Conservation (phyloP, 352 stramenopile genomes). For the Stramenopiles sp. region DNA sequence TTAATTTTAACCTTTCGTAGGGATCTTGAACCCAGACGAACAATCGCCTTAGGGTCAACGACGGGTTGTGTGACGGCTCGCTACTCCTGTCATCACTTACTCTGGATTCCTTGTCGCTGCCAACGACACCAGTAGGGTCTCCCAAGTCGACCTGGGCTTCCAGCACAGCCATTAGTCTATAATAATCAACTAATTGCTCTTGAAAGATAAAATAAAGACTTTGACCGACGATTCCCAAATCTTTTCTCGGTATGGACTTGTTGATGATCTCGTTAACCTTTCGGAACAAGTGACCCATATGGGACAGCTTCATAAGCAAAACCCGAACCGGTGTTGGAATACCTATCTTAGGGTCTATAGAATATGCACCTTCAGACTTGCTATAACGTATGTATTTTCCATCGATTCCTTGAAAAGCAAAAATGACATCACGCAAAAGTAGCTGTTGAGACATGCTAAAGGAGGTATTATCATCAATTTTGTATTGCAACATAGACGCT, state of each 20-base stretch:
- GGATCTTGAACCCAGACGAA: conserved; percentile 66
- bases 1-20: conserved; percentile 57
- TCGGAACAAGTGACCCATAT: conserved; percentile 6
- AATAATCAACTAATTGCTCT: conserved; percentile 69
- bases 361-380: neutral
- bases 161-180: conserved; percentile 68
- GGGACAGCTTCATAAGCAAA: neutral
- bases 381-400: conserved; percentile 57
- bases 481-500: neutral
- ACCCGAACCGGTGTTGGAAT: neutral
- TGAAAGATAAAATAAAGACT: conserved; percentile 37
- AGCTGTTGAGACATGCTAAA: conserved; percentile 37
- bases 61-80: neutral
- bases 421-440: conserved; percentile 67
- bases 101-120: neutral
- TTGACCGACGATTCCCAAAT: neutral
- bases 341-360: neutral
- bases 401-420: conserved; percentile 72
- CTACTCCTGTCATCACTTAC: neutral
- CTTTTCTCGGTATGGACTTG: neutral
- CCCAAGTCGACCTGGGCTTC: conserved; percentile 44
- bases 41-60: conserved; percentile 59
- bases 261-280: neutral
- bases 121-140: neutral
- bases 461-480: neutral